These are phyloP conservation scores for Pneumocystis oryctolagi DNA, from an alignment of 1,139 yeast genomes.

Conservation along the genomic window DNA sequence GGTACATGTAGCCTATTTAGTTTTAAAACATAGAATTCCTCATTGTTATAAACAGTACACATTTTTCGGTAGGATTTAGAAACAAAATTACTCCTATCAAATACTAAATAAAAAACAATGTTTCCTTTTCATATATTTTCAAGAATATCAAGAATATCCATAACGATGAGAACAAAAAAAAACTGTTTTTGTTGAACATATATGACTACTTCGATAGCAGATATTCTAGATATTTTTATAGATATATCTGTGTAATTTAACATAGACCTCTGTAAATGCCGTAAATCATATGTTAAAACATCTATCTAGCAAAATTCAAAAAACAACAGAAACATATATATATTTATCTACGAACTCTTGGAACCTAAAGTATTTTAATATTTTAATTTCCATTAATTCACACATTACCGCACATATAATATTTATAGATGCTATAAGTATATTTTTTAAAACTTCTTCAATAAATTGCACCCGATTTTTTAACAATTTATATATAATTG, in stretches of 20 bases:
- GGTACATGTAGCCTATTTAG: slow-evolving; percentile 27
- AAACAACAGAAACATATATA: neutral
- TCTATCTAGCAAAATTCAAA: slow-evolving; percentile 25
- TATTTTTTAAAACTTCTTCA: slow-evolving; percentile 36
- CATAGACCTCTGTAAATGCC: slow-evolving; percentile 21
- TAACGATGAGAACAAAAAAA: slow-evolving; percentile 42
- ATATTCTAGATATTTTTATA: slow-evolving; percentile 29
- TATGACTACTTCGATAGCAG: slow-evolving; percentile 42
- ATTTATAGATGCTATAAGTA: slow-evolving; percentile 37
- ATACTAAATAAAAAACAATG: slow-evolving; percentile 27
- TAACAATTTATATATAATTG: slow-evolving; percentile 25
- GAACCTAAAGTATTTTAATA: slow-evolving; percentile 37
- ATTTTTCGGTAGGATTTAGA: slow-evolving; percentile 26
- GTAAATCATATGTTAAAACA: slow-evolving; percentile 28
- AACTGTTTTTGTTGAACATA: slow-evolving; percentile 41
- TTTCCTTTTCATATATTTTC: slow-evolving; percentile 43
- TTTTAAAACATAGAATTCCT: slow-evolving; percentile 26
- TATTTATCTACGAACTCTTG: slow-evolving; percentile 24
- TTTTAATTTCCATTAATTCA: slow-evolving; percentile 40
- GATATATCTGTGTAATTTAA: slow-evolving; percentile 9
- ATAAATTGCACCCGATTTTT: slow-evolving; percentile 30
- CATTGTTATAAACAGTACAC: slow-evolving; percentile 25
- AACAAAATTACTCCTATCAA: slow-evolving; percentile 26
- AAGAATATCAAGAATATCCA: slow-evolving; percentile 37
- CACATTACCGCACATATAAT: slow-evolving; percentile 41